A percentile compares a stretch with the other conserved stretches of the same genome.
phyloP scores from a whole-genome alignment of 371 early-diverging fungal species.

The Actinomucor elegans region DNA sequence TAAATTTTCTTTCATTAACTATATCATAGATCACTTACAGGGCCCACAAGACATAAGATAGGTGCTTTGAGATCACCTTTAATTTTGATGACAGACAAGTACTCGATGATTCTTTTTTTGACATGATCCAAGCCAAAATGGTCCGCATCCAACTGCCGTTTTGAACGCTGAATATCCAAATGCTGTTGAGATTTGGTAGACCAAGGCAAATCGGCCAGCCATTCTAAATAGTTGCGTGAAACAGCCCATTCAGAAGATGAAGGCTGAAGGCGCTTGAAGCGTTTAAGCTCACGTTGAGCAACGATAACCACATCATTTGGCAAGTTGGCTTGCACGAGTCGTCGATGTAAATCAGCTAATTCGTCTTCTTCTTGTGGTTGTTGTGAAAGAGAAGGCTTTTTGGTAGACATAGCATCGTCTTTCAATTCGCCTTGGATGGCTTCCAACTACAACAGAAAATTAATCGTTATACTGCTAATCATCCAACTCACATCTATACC shows the following conservation, averaged over 20 bases:
- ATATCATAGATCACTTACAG: constrained; percentile 27
- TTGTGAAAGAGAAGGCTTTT: background rate
- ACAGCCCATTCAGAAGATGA: constrained; percentile 81
- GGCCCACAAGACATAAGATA: constrained; percentile 78
- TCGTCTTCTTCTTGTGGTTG: constrained; percentile 54
- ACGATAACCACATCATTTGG: constrained; percentile 65
- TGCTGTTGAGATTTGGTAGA: constrained; percentile 20
- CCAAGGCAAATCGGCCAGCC: constrained; percentile 82
- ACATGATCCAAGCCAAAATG: constrained; percentile 82
- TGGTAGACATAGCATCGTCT: background rate
- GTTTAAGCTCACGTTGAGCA: constrained; percentile 68
- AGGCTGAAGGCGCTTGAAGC: constrained; percentile 72
- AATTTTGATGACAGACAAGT: constrained; percentile 73
- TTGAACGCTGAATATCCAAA: constrained; percentile 67
- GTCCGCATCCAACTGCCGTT: constrained; percentile 71
- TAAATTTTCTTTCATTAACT: background rate
- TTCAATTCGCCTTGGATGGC: constrained; percentile 56
- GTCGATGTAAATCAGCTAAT: constrained; percentile 51
- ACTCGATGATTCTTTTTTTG: constrained; percentile 81
- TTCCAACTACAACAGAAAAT: constrained; percentile 4
- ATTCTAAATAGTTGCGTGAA: constrained; percentile 72
- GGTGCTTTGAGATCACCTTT: constrained; percentile 76
- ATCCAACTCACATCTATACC: no score
- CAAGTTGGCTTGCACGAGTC: constrained; percentile 58
- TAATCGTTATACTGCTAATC: no score